A percentile compares a stretch with the other conserved stretches of the same genome.
phyloP scores from a whole-genome alignment of 495 filamentous ascomycete genomes.

The Lepidopterella palustris region DNA sequence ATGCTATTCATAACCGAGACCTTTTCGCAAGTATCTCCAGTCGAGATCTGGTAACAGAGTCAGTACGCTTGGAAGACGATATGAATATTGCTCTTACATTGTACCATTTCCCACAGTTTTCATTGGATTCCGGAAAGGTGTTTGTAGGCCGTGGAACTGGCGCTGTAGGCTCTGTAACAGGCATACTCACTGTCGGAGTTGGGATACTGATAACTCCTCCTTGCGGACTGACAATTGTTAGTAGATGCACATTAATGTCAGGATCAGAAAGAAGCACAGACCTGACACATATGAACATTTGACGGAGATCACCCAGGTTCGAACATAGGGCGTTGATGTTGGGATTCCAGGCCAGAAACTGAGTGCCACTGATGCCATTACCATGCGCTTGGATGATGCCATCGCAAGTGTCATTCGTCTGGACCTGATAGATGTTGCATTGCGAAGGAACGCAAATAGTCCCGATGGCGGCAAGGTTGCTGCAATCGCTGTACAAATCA shows the following conservation, averaged over 20 bases:
- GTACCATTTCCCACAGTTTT: not conserved
- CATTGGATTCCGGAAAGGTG: not conserved
- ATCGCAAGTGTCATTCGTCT: not conserved
- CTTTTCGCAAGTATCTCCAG: conserved; percentile 18
- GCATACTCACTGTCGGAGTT: no score
- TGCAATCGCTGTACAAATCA: not conserved
- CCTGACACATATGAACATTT: not conserved
- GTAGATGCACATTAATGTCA: no score
- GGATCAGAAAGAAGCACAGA: no score
- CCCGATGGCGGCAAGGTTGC: not conserved
- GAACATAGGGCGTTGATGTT: not conserved
- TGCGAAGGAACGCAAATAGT: not conserved
- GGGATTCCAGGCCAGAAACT: not conserved
- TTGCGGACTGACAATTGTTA: no score
- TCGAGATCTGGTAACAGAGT: not conserved
- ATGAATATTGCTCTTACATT: not conserved
- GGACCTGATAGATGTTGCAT: not conserved
- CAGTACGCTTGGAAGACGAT: not conserved
- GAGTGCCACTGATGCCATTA: not conserved
- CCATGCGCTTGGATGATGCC: not conserved
- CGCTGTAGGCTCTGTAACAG: no score
- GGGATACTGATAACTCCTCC: no score
- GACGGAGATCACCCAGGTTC: not conserved
- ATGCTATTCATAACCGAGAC: conserved; percentile 11
- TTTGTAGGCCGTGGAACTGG: not conserved